Evolutionary conservation across 2,329 filamentous ascomycete genomes (phyloP), one percentile per base, ranked within the genome.

Genomic region (Cercospora sp.): DNA sequence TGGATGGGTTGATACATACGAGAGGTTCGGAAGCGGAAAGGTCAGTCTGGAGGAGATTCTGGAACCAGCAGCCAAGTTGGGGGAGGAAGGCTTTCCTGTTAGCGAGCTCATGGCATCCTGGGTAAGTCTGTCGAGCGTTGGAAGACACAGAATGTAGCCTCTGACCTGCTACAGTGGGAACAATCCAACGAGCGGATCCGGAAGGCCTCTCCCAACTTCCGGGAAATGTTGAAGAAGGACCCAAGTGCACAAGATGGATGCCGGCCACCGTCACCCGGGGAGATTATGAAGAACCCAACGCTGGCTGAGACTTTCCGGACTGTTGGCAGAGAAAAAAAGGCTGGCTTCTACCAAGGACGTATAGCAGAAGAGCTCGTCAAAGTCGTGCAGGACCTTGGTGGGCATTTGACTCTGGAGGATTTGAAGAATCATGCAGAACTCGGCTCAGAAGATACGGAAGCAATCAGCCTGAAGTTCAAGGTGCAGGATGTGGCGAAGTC

Each of bases 1-100:
- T 0, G 95, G 94, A 0, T 99, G 95, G 95, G 89, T 92, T 26
- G 95, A 99, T 79, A 90, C 91, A 0, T 85, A 97, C 0, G 90
- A 94, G 79, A 88, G 88, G 64, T 97, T 98, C 76, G 95, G 95
- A 16, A 97, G 94, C 78, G 92, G 93, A 2, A 96, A 91, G 77
- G 75, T 98, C 13, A 88, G 84, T 8, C 74, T 98, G 81, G 87
- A 88, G 73, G 88, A 96, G 75, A 89, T 98, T 67, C 83, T 99
- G 10, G 85, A 83, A 5, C 94, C 95, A 0, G 95, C 93, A 0
- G 94, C 97, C 69, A 88, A 90, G 76, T 82, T 98, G 40, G 95
- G 89, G 5, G 94, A 98, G 78, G 87, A 92, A 67, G 95, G 95
- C 0, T 97, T 94, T 71, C 92, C 95, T 0, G 92, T 99, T 2